These are phyloP conservation scores for Aspergillus pseudotamarii DNA, from an alignment of 2,329 filamentous ascomycete species.

Conservation along the genomic window DNA sequence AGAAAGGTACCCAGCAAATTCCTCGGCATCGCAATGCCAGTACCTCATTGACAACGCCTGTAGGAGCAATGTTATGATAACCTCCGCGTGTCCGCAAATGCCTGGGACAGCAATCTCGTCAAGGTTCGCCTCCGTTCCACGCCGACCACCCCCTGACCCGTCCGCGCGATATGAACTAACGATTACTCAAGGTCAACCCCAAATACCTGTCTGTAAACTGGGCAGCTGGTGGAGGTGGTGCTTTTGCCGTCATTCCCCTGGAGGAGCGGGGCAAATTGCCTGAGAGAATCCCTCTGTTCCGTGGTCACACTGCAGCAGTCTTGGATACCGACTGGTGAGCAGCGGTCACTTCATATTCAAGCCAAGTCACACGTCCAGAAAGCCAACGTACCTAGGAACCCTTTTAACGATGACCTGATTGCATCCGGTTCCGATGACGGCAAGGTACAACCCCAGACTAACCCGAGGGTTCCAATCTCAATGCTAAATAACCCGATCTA, in stretches of 20 bases:
- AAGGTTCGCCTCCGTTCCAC: conserved; percentile 65
- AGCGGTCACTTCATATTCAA: conserved; percentile 18
- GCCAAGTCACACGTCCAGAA: not conserved
- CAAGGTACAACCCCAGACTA: conserved; percentile 59
- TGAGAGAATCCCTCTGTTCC: conserved; percentile 90
- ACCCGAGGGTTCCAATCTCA: not conserved
- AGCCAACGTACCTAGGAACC: conserved; percentile 65
- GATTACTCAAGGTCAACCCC: conserved; percentile 73
- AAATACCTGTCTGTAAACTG: conserved; percentile 97
- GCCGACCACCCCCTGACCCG: not conserved
- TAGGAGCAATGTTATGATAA: conserved; percentile 98
- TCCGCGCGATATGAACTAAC: conserved; percentile 21
- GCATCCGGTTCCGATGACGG: conserved; percentile 95
- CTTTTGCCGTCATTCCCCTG: conserved; percentile 93
- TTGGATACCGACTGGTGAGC: conserved; percentile 93
- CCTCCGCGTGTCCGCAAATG: conserved; percentile 94
- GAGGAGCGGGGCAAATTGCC: conserved; percentile 87
- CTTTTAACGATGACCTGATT: conserved; percentile 91
- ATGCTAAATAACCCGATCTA: conserved; percentile 23
- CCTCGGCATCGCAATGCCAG: not conserved
- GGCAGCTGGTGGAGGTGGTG: conserved; percentile 93
- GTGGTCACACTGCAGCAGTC: conserved; percentile 92
- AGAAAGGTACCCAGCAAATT: conserved; percentile 64
- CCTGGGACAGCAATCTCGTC: conserved; percentile 97
- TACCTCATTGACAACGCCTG: conserved; percentile 9